phyloP scores from a whole-genome alignment of 306 rosid species.

The Cicer arietinum region DNA sequence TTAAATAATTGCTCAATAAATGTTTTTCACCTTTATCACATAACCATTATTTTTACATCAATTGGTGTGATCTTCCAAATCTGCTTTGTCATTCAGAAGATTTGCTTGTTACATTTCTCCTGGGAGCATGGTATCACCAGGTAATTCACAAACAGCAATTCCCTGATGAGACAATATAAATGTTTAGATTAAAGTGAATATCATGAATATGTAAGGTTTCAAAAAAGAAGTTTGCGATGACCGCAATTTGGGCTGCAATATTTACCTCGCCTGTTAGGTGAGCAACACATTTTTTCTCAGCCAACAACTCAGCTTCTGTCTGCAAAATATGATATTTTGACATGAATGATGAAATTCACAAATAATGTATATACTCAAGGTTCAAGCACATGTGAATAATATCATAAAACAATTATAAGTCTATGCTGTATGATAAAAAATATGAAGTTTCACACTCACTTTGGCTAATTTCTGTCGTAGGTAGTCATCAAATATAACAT shows the following conservation, averaged over 20 bases:
- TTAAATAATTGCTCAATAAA: neutral
- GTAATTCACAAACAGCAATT: constrained; percentile 87
- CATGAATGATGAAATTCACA: neutral
- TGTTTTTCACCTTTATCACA: constrained; percentile 27
- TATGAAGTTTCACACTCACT: constrained; percentile 47
- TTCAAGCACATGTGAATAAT: too few species aligned
- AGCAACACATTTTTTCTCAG: constrained; percentile 96
- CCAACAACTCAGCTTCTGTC: constrained; percentile 93
- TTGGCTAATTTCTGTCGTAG: constrained; percentile 70
- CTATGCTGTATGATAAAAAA: neutral
- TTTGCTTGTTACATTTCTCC: constrained; percentile 77
- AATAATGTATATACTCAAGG: neutral
- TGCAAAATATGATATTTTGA: constrained; percentile 46
- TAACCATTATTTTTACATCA: constrained; percentile 39
- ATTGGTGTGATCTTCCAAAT: constrained; percentile 37
- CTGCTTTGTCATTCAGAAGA: constrained; percentile 29
- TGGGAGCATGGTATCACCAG: constrained; percentile 97
- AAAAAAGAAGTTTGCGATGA: neutral
- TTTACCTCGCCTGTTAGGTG: constrained; percentile 95
- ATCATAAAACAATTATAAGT: neutral
- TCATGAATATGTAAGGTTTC: neutral
- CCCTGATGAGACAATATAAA: constrained; percentile 55
- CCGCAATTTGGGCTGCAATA: neutral
- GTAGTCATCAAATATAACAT: constrained; percentile 77
- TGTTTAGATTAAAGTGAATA: constrained; percentile 24